Conservation (phyloP, 352 stramenopile genomes). For the Phytopythium montanum region DNA sequence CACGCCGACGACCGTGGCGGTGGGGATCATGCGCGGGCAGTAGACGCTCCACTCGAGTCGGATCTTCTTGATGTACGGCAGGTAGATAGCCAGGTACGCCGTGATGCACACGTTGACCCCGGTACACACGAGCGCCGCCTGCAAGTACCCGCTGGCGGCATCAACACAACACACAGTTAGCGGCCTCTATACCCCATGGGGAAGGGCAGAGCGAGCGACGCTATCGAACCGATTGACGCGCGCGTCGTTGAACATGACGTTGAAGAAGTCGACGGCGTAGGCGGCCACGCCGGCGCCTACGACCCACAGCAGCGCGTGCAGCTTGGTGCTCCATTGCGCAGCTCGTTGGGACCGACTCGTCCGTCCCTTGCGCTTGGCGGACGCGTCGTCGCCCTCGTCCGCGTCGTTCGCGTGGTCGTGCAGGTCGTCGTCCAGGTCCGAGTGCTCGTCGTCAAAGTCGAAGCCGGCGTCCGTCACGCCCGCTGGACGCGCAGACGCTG, state of each 20-base stretch:
- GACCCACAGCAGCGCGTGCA: conserved; percentile 78
- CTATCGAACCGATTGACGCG: conserved; percentile 54
- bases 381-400: conserved; percentile 31
- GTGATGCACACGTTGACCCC: conserved; percentile 87
- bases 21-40: conserved; percentile 90
- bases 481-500: background rate
- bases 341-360: conserved; percentile 38
- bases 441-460: conserved; percentile 27
- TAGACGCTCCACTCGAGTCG: conserved; percentile 90
- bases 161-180: background rate
- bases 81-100: conserved; percentile 81
- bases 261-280: conserved; percentile 72
- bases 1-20: conserved; percentile 68
- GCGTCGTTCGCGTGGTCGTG: conserved; percentile 23
- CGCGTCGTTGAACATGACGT: conserved; percentile 59
- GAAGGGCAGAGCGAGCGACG: background rate
- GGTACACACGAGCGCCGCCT: conserved; percentile 71
- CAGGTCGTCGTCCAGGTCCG: conserved; percentile 13
- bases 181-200: background rate
- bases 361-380: conserved; percentile 19
- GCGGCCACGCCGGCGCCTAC: conserved; percentile 37
- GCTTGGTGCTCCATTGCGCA: conserved; percentile 58
- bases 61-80: conserved; percentile 83
- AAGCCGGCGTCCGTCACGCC: conserved; percentile 7
- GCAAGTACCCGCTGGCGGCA: conserved; percentile 68